Conservation (phyloP, 192 early-diverging fungal genomes). For the Cladochytrium replicatum region DNA sequence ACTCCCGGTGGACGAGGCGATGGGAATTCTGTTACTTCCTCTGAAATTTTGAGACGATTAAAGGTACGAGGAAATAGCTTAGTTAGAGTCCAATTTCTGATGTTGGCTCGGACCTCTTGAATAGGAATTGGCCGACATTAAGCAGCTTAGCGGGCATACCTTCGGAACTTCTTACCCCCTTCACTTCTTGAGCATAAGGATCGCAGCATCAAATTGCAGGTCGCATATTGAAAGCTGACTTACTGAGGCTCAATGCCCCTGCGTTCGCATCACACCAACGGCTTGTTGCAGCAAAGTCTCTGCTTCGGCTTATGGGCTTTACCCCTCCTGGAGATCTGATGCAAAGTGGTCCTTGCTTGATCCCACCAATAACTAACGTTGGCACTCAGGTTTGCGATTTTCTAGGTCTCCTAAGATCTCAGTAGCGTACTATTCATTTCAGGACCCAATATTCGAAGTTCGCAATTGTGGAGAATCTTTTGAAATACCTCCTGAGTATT, state of each 20-base stretch:
- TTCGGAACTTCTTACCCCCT: slow-evolving; percentile 53
- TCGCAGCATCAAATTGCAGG: too few relatives aligned
- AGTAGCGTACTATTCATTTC: slow-evolving; percentile 5
- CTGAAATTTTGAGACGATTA: too few relatives aligned
- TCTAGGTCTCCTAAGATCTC: not conserved
- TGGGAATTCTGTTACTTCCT: too few relatives aligned
- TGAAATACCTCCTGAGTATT: slow-evolving; percentile 44
- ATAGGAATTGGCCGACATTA: slow-evolving; percentile 63
- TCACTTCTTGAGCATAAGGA: slow-evolving; percentile 70
- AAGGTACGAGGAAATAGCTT: too few relatives aligned
- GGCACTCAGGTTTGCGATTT: slow-evolving; percentile 52
- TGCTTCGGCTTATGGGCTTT: not conserved
- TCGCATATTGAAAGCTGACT: slow-evolving; percentile 84
- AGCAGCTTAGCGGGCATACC: slow-evolving; percentile 54
- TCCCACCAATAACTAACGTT: slow-evolving; percentile 53
- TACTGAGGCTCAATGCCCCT: slow-evolving; percentile 77
- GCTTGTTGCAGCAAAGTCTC: slow-evolving; percentile 49
- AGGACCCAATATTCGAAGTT: slow-evolving; percentile 75
- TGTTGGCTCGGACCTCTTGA: slow-evolving; percentile 57
- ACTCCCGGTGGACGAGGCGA: too few relatives aligned
- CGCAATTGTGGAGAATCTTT: slow-evolving; percentile 62
- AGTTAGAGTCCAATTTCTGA: too few relatives aligned
- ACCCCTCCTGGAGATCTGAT: too few relatives aligned
- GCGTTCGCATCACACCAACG: slow-evolving; percentile 53
- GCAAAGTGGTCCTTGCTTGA: too few relatives aligned